Evolutionary conservation across 2,329 filamentous ascomycete species (phyloP), one percentile per base, ranked within the genome.

Genomic region (Penicillium sp.): DNA sequence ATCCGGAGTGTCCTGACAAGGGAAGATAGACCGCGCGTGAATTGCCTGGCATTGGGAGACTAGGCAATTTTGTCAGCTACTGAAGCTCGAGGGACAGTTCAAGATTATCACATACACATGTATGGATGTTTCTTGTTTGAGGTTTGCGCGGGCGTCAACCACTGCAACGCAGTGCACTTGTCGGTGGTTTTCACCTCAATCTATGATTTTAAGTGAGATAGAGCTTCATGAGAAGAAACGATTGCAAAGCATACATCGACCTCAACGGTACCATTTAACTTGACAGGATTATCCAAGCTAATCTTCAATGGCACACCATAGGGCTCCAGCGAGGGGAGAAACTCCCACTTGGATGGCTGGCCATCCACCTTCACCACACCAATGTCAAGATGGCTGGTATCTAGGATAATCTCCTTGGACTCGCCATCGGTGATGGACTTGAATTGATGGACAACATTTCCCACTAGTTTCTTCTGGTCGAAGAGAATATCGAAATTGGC

Each of bases 31-130:
- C 59, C 94, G 87, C 43, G 91, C 91, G 70, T 97, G 93, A 70
- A 97, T 97, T 54, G 93, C 93, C 80, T 99, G 93, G 75, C 93
- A 96, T 80, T 97, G 94, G 45, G 91, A 95, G 80, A 97, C 78
- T 81, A 42, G 45, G 33, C 38, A 35, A 29, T 51, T 29, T 49
- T 29, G 27, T 56, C 41, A 43, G 50, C n/a, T 25, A 33, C 15
- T 29, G n/a, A 15, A 21, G 48, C 48, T 37, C 31, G 2, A 50
- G 25, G n/a, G 12, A 17, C 21, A 17, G 25, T 13, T 41, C 13
- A 50, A 21, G 23, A 17, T 15, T 17, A 4, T 21, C n/a, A 67
- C 77, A 65, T 73, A 81, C 79, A 97, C 87, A 97, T 93, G 77
- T 97, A 97, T 1, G 93, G 93, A 66, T 95, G 89, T 76, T 92